Conservation (phyloP, 2,329 filamentous ascomycete genomes). For the Aspergillus ochraceus region DNA sequence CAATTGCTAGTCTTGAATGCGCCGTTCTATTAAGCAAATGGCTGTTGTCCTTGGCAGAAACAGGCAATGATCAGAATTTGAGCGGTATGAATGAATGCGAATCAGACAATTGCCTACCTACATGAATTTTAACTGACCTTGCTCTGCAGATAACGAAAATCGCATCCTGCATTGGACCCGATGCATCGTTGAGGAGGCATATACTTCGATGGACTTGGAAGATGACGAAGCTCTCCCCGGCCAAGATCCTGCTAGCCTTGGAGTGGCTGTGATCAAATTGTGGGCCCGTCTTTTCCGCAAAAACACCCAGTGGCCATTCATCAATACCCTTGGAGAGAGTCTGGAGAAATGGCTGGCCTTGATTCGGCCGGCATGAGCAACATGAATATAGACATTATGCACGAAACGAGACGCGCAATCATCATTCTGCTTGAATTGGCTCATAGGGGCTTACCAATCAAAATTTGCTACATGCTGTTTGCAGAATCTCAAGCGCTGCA, state of each 20-base stretch:
- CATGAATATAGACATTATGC: not conserved
- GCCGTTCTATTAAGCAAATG: slow-evolving; percentile 47
- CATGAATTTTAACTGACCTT: not conserved
- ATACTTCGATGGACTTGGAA: slow-evolving; percentile 31
- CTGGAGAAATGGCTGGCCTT: slow-evolving; percentile 30
- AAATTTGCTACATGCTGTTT: not conserved
- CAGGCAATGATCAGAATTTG: slow-evolving; percentile 25
- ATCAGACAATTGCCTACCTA: not conserved
- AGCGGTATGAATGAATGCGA: slow-evolving; percentile 23
- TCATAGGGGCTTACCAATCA: not conserved
- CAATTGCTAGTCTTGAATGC: slow-evolving; percentile 37
- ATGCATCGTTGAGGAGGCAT: slow-evolving; percentile 35
- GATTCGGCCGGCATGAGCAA: slow-evolving; percentile 16
- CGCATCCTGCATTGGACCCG: slow-evolving; percentile 34
- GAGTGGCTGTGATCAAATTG: slow-evolving; percentile 29
- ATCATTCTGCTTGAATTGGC: not conserved
- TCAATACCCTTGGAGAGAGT: slow-evolving; percentile 33
- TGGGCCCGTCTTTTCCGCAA: slow-evolving; percentile 33
- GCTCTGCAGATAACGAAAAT: slow-evolving; percentile 28
- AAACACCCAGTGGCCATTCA: slow-evolving; percentile 37
- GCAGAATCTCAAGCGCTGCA: not conserved
- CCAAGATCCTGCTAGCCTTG: slow-evolving; percentile 28
- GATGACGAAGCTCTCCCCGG: slow-evolving; percentile 24
- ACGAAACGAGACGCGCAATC: not conserved
- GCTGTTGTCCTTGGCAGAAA: slow-evolving; percentile 38